phyloP scores from a whole-genome alignment of 768 basidiomycete genomes.

The Tylopilus cervinicoccineus region DNA sequence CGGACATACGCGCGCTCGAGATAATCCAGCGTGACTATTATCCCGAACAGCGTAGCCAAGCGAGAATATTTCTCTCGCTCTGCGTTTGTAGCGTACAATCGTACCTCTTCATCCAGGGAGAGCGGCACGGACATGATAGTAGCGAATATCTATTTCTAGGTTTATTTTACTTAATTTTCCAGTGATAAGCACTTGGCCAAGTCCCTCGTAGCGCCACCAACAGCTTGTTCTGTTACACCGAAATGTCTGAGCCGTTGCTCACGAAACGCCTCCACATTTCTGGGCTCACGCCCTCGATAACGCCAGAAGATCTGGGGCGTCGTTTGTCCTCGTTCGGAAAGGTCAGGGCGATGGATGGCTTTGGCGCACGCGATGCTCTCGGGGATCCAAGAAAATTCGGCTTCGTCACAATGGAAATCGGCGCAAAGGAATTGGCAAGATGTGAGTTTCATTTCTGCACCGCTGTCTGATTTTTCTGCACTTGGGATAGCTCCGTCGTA shows the following conservation, averaged over 20 bases:
- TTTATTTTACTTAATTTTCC: neutral
- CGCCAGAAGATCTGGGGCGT: conserved; percentile 49
- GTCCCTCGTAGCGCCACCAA: conserved; percentile 19
- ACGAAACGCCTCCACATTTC: conserved; percentile 71
- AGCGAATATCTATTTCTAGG: neutral
- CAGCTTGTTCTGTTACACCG: neutral
- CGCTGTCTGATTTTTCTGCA: neutral
- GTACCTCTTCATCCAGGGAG: conserved; percentile 88
- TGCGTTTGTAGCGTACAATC: conserved; percentile 81
- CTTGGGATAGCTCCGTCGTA: neutral
- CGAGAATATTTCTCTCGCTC: conserved; percentile 88
- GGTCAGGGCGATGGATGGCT: conserved; percentile 65
- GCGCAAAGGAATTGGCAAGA: conserved; percentile 49
- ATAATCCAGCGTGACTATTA: conserved; percentile 89
- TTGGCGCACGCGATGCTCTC: conserved; percentile 59
- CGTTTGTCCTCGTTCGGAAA: conserved; percentile 65
- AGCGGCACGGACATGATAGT: conserved; percentile 34
- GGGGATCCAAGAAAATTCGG: conserved; percentile 70
- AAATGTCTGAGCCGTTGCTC: conserved; percentile 23
- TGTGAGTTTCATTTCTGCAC: conserved; percentile 44
- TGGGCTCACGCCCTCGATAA: conserved; percentile 66
- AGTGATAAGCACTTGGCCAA: conserved; percentile 3
- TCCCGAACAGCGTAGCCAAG: conserved; percentile 85
- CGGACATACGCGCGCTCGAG: conserved; percentile 94
- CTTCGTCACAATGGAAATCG: conserved; percentile 56